phyloP scores from a whole-genome alignment of 179 eudicot species.

The Silene vulgaris region DNA sequence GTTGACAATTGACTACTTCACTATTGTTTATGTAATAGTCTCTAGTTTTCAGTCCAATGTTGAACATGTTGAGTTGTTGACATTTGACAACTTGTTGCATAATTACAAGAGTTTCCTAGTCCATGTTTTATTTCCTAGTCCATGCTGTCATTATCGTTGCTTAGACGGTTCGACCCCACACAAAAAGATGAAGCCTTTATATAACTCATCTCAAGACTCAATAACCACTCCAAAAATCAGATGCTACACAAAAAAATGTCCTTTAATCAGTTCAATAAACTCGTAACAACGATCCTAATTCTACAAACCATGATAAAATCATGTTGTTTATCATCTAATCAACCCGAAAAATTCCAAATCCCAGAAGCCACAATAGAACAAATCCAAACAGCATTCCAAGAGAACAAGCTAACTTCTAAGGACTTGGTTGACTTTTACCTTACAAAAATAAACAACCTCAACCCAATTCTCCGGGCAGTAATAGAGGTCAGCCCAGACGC shows the following conservation, averaged over 20 bases:
- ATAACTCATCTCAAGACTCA: neutral
- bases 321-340: neutral
- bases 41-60: neutral
- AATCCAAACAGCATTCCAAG: constrained; percentile 39
- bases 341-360: constrained; percentile 25
- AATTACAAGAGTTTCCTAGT: neutral
- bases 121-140: neutral
- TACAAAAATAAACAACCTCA: constrained; percentile 34
- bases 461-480: constrained; percentile 42
- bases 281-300: neutral
- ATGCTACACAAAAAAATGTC: neutral
- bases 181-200: neutral
- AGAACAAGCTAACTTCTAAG: constrained; percentile 41
- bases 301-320: neutral
- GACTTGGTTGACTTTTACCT: constrained; percentile 51
- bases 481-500: constrained; percentile 63
- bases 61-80: neutral
- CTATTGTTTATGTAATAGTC: neutral
- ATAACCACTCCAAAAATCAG: neutral
- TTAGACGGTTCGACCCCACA: neutral
- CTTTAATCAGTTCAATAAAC: neutral
- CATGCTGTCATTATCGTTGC: neutral
- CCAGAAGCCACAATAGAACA: constrained; percentile 42
- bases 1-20: neutral
- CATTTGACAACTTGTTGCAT: too few relatives aligned